Conservation (phyloP, 495 filamentous ascomycete genomes). For the Aspergillus carlsbadensis region DNA sequence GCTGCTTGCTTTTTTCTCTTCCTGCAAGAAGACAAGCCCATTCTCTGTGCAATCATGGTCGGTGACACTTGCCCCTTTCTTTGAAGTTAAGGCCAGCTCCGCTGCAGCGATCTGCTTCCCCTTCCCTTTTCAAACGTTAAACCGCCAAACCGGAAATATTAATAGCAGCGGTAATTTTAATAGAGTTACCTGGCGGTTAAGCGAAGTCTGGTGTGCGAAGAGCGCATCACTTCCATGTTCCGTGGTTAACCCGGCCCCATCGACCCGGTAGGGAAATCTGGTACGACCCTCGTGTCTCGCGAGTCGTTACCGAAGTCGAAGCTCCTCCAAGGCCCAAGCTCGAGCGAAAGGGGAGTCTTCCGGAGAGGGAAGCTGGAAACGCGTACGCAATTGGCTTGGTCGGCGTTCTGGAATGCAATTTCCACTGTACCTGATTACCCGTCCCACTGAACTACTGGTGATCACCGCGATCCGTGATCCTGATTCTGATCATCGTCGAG, state of each 20-base stretch:
- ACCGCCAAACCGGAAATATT: background rate
- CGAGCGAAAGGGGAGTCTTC: too few species aligned
- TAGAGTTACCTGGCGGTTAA: background rate
- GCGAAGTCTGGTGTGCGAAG: background rate
- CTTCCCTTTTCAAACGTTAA: conserved; percentile 8
- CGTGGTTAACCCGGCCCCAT: background rate
- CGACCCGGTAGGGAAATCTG: background rate
- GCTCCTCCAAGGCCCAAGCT: background rate
- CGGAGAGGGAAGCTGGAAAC: conserved; percentile 2
- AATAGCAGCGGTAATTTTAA: conserved; percentile 1
- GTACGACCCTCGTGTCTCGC: background rate
- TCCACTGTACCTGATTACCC: conserved; percentile 12
- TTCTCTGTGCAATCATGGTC: background rate
- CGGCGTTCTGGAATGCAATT: conserved; percentile 5
- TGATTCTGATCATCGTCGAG: conserved; percentile 8
- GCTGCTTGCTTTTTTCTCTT: background rate
- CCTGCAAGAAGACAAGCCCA: background rate
- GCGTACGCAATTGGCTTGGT: conserved; percentile 5
- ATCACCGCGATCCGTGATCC: conserved; percentile 21
- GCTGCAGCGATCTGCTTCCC: conserved; percentile 8
- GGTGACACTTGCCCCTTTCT: background rate
- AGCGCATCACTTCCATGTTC: background rate
- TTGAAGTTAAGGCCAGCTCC: conserved; percentile 5
- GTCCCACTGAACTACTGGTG: conserved; percentile 9
- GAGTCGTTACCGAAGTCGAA: background rate